Evolutionary conservation across 2,329 filamentous ascomycete genomes (phyloP), one percentile per base, ranked within the genome.

Genomic region (Chaetomiaceae sp.): DNA sequence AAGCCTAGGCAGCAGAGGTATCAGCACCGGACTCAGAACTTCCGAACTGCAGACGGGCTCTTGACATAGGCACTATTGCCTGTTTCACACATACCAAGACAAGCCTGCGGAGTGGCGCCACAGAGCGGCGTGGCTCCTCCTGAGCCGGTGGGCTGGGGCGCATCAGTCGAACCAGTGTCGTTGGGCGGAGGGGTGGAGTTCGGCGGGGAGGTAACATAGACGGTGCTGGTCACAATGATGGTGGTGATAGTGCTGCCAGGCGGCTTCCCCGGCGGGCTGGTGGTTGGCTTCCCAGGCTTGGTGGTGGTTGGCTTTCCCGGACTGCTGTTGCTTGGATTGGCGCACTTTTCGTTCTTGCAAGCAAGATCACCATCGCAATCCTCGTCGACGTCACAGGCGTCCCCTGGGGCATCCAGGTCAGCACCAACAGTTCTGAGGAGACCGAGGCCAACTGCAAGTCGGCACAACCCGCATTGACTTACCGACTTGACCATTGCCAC

Each of bases 321-420:
- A 17, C 11, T n/a, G 19, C 7, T 36, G 12, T n/a, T n/a, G n/a
- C n/a, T n/a, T 2, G 42, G 26, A n/a, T 45, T 51, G 17, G 45
- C 45, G 15, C 53, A 55, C n/a, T 14, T 27, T n/a, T 45, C 47
- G n/a, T 24, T 18, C 11, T 26, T 14, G 44, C 51, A 55, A 12
- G 30, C 37, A 6, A 55, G 47, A 26, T 55, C 41, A 14, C 51
- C 49, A 34, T 55, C 53, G 9, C 53, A 53, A 44, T 55, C 53
- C n/a, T 30, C 27, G 12, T 55, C 49, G 27, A 49, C 47, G 22
- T 53, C 39, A n/a, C 53, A 53, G 10, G 43, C 18, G 27, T 53
- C 51, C 6, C 53, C 53, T 55, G 15, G 9, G 14, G 3, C 7
- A 18, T 26, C 33, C n/a, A 6, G 46, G 39, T 43, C 12, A 38